These are phyloP conservation scores for Pestalotiopsis sp. DNA, from an alignment of 2,329 filamentous ascomycete genomes.

Conservation along the genomic window DNA sequence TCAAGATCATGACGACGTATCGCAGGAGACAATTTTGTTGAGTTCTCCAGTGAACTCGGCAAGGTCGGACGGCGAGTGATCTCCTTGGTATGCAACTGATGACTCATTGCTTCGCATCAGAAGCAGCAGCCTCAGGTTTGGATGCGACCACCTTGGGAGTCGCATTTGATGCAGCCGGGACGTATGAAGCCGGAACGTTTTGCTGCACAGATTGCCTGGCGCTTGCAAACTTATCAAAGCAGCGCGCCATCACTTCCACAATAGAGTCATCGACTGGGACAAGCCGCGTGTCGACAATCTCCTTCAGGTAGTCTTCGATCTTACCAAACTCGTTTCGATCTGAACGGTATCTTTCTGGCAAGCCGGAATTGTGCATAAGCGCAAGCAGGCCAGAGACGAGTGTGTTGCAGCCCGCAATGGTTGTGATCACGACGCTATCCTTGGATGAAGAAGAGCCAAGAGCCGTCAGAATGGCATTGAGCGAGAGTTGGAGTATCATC, in stretches of 20 bases:
- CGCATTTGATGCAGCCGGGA: slow-evolving; percentile 14
- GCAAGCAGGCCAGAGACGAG: slow-evolving; percentile 52
- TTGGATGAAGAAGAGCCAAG: slow-evolving; percentile 44
- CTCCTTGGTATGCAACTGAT: background rate
- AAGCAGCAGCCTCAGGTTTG: background rate
- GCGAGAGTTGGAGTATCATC: slow-evolving; percentile 50
- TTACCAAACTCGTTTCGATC: slow-evolving; percentile 52
- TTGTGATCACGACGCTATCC: slow-evolving; percentile 45
- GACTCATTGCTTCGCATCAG: background rate
- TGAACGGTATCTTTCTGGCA: slow-evolving; percentile 53
- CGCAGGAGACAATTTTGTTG: background rate
- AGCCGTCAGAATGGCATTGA: slow-evolving; percentile 52
- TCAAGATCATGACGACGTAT: background rate
- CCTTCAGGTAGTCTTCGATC: slow-evolving; percentile 53
- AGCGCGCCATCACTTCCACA: slow-evolving; percentile 49
- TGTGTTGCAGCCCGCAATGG: slow-evolving; percentile 54
- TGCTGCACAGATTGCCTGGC: slow-evolving; percentile 50
- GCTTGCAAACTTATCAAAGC: slow-evolving; percentile 46
- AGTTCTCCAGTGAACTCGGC: background rate
- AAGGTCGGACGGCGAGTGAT: background rate
- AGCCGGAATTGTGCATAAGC: slow-evolving; percentile 55
- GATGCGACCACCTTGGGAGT: background rate
- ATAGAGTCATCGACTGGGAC: slow-evolving; percentile 43
- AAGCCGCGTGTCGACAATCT: slow-evolving; percentile 50
- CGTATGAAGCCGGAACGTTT: slow-evolving; percentile 48